Evolutionary conservation across 202 grass and related monocot genomes (phyloP), one percentile per base, ranked within the genome.

Genomic region (Schoenoplectus tabernaemontani): DNA sequence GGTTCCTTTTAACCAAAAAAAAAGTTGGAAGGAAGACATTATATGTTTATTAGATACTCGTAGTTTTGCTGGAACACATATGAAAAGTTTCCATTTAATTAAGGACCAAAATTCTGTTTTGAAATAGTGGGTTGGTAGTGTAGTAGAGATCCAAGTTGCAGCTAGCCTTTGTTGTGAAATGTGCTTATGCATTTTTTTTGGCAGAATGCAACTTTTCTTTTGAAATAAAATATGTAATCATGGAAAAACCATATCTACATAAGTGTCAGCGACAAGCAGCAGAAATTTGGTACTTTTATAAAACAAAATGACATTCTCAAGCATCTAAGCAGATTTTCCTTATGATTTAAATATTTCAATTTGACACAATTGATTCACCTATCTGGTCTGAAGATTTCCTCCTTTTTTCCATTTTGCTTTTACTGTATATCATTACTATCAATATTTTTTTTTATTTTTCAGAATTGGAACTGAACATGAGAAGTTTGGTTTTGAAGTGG

Each of bases 401-500:
- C 16, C 8, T n/a, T 74, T 74, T 54, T n/a, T n/a, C n/a, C 16
- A 12, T 0, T 78, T 64, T 57, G 51, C 70, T 75, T 28, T 75
- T 9, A 30, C 22, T 17, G 48, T 51, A 51, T 22, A 48, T 48
- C 43, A 72, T 72, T 53, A 28, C 4, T 1, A 26, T 76, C 78
- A 51, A 15, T 28, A 36, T 20, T 59, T 77, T 26, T 59, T 72
- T 22, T 85, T 41, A 23, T 79, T 82, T 61, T 71, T 60, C 92
- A 98, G 96, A 87, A 98, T 98, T 85, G 96, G 96, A 65, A 98
- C 91, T 5, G 91, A 98, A 50, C 96, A 98, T 88, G 96, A 98
- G 23, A 98, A 95, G 71, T 98, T 98, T 85, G 96, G 96, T 78
- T 98, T 98, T 64, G 91, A 98, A 77, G 82, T 95, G 44, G 83